These are phyloP conservation scores for Chaetomidium leptoderma DNA, from an alignment of 495 filamentous ascomycete genomes.

Conservation along the genomic window DNA sequence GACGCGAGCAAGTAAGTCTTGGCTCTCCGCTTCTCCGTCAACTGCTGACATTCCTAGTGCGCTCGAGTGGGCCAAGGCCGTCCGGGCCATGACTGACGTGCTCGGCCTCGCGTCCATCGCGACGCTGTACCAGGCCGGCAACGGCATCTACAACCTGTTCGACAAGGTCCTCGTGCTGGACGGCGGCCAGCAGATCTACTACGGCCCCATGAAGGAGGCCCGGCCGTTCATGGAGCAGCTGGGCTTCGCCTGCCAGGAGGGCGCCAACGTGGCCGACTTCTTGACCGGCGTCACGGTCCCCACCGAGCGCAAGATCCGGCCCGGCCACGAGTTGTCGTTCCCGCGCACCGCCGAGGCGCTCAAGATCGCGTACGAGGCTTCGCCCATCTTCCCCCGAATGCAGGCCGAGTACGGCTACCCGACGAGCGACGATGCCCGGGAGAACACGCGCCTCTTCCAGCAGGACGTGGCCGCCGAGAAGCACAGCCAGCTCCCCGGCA, in stretches of 20 bases:
- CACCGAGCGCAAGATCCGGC: conserved; percentile 23
- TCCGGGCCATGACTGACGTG: conserved; percentile 53
- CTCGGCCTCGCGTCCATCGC: conserved; percentile 54
- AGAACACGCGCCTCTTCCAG: conserved; percentile 48
- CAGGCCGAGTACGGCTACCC: conserved; percentile 50
- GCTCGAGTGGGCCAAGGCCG: conserved; percentile 43
- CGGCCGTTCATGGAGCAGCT: conserved; percentile 52
- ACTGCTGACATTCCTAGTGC: conserved; percentile 36
- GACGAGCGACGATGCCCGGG: conserved; percentile 37
- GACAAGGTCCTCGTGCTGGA: conserved; percentile 61
- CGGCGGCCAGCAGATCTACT: conserved; percentile 61
- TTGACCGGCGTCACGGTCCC: conserved; percentile 43
- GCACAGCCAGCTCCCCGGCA: conserved; percentile 35
- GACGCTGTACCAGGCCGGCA: conserved; percentile 69
- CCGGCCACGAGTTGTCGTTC: conserved; percentile 38
- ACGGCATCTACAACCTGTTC: conserved; percentile 61
- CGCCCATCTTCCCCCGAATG: conserved; percentile 35
- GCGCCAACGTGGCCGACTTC: conserved; percentile 58
- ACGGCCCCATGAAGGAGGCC: conserved; percentile 51
- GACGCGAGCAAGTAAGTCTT: conserved; percentile 34
- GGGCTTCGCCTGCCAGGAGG: conserved; percentile 48
- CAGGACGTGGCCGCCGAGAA: conserved; percentile 46
- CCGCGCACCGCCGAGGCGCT: conserved; percentile 46
- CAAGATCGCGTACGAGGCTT: conserved; percentile 40
- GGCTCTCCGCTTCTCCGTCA: background rate